These are phyloP conservation scores for Cyphellophora attinorum DNA, from an alignment of 2,329 filamentous ascomycete genomes.

Conservation along the genomic window DNA sequence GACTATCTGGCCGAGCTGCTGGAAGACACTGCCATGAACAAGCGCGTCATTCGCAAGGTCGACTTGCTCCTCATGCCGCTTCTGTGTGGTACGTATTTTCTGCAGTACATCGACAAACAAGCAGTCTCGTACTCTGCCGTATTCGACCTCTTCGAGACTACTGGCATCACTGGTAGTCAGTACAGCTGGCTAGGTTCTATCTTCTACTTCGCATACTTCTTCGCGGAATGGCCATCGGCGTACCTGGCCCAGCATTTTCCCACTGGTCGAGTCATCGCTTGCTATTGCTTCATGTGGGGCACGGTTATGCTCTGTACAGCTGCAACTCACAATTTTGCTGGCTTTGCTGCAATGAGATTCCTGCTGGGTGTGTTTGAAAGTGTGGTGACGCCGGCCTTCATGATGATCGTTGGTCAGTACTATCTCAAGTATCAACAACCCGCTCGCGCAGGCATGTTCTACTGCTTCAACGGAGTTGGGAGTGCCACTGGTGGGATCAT, in stretches of 20 bases:
- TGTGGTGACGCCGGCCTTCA: constrained; percentile 26
- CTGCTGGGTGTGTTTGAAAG: constrained; percentile 34
- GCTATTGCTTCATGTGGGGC: constrained; percentile 24
- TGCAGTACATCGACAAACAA: constrained; percentile 24
- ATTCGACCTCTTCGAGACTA: constrained; percentile 19
- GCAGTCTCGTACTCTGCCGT: constrained; percentile 23
- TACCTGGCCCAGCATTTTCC: constrained; percentile 20
- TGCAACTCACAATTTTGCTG: constrained; percentile 20
- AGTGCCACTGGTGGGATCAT: constrained; percentile 35
- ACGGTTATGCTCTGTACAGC: constrained; percentile 25
- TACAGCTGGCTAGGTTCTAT: constrained; percentile 23
- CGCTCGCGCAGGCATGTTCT: constrained; percentile 25
- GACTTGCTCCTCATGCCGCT: constrained; percentile 25
- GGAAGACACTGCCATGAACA: constrained; percentile 36
- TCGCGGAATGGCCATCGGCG: constrained; percentile 21
- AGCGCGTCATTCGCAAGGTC: constrained; percentile 4
- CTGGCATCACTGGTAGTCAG: constrained; percentile 20
- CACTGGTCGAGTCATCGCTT: constrained; percentile 19
- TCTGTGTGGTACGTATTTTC: no score
- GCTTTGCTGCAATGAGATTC: constrained; percentile 31
- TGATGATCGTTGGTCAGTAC: constrained; percentile 31
- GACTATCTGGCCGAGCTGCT: constrained; percentile 36
- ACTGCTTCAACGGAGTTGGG: constrained; percentile 24
- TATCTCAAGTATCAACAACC: constrained; percentile 26
- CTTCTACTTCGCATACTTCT: constrained; percentile 24